Evolutionary conservation across 768 basidiomycete genomes (phyloP).

Genomic region (Agaricus sinodeliciosus): DNA sequence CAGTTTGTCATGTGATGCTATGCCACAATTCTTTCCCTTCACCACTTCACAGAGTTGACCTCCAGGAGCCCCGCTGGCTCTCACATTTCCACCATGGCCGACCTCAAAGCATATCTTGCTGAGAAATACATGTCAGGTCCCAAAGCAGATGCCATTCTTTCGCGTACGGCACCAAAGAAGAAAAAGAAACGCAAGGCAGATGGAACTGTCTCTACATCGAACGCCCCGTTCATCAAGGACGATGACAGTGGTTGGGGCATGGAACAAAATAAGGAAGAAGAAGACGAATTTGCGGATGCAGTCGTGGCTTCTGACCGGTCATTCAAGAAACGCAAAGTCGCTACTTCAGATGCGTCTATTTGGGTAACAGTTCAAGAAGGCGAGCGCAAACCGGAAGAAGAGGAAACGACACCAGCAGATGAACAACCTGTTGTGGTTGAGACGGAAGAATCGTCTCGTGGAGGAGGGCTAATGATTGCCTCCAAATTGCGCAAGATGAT

Average conservation of each 20-base stretch:
- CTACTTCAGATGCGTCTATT: constrained; percentile 33
- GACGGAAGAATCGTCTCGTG: constrained; percentile 29
- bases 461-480: constrained; percentile 75
- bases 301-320: constrained; percentile 67
- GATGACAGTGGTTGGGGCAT: constrained; percentile 71
- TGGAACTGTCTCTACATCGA: constrained; percentile 19
- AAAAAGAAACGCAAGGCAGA: constrained; percentile 62
- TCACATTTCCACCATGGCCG: constrained; percentile 26
- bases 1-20: no score
- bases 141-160: constrained; percentile 91
- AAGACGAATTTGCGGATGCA: constrained; percentile 56
- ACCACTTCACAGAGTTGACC: no score
- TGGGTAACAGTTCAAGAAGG: constrained; percentile 69
- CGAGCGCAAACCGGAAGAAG: constrained; percentile 26
- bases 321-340: constrained; percentile 67
- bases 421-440: constrained; percentile 66
- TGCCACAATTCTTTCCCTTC: no score
- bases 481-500: constrained; percentile 65
- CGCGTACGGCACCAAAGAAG: constrained; percentile 53
- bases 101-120: constrained; percentile 79
- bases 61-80: no score
- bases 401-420: constrained; percentile 52
- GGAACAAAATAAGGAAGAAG: constrained; percentile 34
- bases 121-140: constrained; percentile 95
- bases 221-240: constrained; percentile 40